Evolutionary conservation across 768 basidiomycete genomes (phyloP).

Genomic region (Pisolithus marmoratus): DNA sequence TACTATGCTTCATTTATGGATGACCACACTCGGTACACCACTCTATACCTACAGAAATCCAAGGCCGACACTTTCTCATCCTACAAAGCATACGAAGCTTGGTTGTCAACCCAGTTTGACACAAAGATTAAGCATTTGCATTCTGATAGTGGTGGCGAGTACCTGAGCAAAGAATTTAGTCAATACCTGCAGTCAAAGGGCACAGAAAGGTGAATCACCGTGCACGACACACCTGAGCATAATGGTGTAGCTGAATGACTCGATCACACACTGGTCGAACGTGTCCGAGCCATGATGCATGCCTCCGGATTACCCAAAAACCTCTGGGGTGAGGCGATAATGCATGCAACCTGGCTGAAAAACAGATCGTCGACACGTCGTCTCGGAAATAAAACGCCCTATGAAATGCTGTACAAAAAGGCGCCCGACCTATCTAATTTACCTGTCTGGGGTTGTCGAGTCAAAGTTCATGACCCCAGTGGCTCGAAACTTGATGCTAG

Average conservation of each 20-base stretch:
- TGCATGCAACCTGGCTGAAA: too few relatives aligned
- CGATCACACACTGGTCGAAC: neutral
- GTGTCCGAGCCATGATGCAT: neutral
- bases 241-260: conserved; percentile 33
- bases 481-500: too few relatives aligned
- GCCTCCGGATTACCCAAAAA: too few relatives aligned
- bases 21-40: neutral
- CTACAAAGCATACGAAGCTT: neutral
- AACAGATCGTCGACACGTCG: too few relatives aligned
- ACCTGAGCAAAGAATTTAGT: conserved; percentile 16
- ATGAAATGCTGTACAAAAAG: too few relatives aligned
- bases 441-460: too few relatives aligned
- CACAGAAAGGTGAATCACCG: conserved; percentile 28
- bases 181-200: neutral
- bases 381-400: too few relatives aligned
- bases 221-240: conserved; percentile 37
- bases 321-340: too few relatives aligned
- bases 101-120: neutral
- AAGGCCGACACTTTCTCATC: conserved; percentile 9
- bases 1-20: too few relatives aligned
- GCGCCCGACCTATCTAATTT: too few relatives aligned
- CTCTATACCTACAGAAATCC: neutral
- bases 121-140: neutral
- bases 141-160: conserved; percentile 23
- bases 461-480: too few relatives aligned